These are phyloP conservation scores for Choiromyces venosus DNA, from an alignment of 495 filamentous ascomycete species.

Conservation along the genomic window DNA sequence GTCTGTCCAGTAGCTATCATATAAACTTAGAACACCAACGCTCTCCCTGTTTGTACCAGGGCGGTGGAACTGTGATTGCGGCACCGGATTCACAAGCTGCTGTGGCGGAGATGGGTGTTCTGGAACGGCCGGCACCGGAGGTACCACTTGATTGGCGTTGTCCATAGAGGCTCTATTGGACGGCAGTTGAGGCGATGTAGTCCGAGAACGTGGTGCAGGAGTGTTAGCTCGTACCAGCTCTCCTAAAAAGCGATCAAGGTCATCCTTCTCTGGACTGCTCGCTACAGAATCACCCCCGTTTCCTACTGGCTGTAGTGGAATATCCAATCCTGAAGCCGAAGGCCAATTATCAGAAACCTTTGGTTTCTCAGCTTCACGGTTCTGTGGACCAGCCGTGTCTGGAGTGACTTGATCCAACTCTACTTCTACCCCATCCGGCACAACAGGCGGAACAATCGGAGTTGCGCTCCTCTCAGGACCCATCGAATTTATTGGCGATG, in stretches of 20 bases:
- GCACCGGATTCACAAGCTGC: background rate
- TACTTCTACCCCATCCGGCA: constrained; percentile 11
- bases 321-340: background rate
- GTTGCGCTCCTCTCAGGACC: constrained; percentile 16
- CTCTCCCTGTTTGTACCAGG: constrained; percentile 24
- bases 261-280: constrained; percentile 11
- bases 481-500: constrained; percentile 15
- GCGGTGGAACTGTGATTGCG: background rate
- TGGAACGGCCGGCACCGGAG: background rate
- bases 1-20: constrained; percentile 39
- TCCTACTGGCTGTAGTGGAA: background rate
- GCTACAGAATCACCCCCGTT: background rate
- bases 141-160: background rate
- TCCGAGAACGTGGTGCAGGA: constrained; percentile 3
- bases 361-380: background rate
- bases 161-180: background rate
- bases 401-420: constrained; percentile 30
- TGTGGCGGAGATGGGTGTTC: constrained; percentile 11
- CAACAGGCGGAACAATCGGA: constrained; percentile 13
- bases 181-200: background rate
- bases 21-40: constrained; percentile 33
- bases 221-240: constrained; percentile 22
- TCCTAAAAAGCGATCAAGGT: constrained; percentile 27
- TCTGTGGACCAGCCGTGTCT: constrained; percentile 6
- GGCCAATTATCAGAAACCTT: constrained; percentile 5